These are phyloP conservation scores for Pythium graminicola DNA, from an alignment of 352 stramenopile genomes.

Conservation along the genomic window DNA sequence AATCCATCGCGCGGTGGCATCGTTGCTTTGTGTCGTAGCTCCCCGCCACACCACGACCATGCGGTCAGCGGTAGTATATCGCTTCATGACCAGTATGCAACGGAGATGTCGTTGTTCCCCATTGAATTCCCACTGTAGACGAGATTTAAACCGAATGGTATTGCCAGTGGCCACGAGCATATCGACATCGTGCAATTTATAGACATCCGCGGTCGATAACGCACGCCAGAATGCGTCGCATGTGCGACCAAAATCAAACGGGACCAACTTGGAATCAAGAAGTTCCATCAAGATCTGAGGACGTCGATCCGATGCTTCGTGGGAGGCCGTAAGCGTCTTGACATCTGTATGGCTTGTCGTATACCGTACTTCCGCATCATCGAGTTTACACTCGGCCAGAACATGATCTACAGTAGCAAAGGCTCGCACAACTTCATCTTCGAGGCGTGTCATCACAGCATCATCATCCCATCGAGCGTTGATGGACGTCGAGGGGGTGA, in stretches of 20 bases:
- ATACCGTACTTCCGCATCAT: slow-evolving; percentile 5
- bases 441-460: slow-evolving; percentile 1
- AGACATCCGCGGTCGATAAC: background rate
- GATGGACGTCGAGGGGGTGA: no score
- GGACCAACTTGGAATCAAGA: slow-evolving; percentile 12
- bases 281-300: slow-evolving; percentile 4
- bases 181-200: background rate
- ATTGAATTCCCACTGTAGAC: background rate
- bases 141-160: background rate
- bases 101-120: slow-evolving; percentile 22
- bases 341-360: background rate
- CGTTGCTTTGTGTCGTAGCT: slow-evolving; percentile 20
- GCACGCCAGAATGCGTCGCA: slow-evolving; percentile 5
- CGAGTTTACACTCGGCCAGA: slow-evolving; percentile 36
- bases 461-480: slow-evolving; percentile 20
- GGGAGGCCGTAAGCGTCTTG: background rate
- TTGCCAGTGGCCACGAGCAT: background rate
- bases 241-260: slow-evolving; percentile 9
- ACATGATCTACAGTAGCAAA: slow-evolving; percentile 31
- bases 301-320: background rate
- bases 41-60: slow-evolving; percentile 45
- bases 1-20: slow-evolving; percentile 23
- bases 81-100: slow-evolving; percentile 34
- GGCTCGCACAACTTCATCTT: slow-evolving; percentile 15
- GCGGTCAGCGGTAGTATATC: slow-evolving; percentile 31